A percentile compares a stretch with the other conserved stretches of the same genome.
phyloP scores from a whole-genome alignment of 306 rosid species.

The Mimosa pudica region DNA sequence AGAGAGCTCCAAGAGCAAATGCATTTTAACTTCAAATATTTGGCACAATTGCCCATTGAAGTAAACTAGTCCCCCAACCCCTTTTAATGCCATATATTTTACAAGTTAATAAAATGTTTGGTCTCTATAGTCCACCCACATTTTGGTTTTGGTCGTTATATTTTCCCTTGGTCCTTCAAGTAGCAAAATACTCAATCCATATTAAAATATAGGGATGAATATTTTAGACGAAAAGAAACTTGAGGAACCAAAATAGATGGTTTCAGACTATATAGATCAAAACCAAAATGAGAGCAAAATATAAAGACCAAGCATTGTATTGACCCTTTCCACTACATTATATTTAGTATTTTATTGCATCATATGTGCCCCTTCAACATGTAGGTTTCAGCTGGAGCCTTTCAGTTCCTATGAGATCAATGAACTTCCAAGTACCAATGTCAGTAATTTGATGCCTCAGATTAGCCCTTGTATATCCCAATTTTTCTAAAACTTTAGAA shows the following conservation, averaged over 20 bases:
- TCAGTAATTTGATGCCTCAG: background rate
- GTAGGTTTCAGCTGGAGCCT: background rate
- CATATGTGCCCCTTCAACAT: background rate
- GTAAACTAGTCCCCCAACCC: background rate
- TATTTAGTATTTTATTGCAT: background rate
- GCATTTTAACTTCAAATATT: background rate
- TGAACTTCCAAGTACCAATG: background rate
- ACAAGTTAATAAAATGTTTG: too few species aligned
- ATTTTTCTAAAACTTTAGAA: background rate
- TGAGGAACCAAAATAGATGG: too few species aligned
- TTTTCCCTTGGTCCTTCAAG: too few species aligned
- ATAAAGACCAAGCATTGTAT: too few species aligned
- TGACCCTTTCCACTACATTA: background rate
- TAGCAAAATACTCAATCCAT: too few species aligned
- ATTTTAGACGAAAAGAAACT: too few species aligned
- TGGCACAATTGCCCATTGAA: background rate
- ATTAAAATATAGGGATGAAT: too few species aligned
- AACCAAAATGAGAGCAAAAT: too few species aligned
- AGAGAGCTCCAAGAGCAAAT: background rate
- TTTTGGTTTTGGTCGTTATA: too few species aligned
- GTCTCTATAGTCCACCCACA: too few species aligned
- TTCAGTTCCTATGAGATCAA: background rate
- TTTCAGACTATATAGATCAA: too few species aligned
- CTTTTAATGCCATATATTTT: background rate
- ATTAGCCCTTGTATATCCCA: background rate